Conservation (phyloP, 1,139 yeast species). For the Hanseniaspora uvarum region DNA sequence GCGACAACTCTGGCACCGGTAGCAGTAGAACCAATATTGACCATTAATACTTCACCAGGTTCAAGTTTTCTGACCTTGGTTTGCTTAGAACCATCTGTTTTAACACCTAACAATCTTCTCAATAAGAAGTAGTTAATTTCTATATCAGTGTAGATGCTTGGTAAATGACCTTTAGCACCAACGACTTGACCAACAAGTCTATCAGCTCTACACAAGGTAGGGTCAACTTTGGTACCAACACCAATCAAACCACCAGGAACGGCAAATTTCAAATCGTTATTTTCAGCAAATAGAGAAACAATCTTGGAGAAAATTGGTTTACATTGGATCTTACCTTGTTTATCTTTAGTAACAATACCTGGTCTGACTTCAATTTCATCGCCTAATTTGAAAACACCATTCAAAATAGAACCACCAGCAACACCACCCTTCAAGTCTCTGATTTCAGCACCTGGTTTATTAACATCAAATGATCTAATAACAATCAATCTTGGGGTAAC, state of each 20-base stretch:
- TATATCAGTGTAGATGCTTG: conserved; percentile 90
- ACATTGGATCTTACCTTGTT: conserved; percentile 86
- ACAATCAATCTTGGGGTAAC: conserved; percentile 94
- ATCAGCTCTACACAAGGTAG: conserved; percentile 97
- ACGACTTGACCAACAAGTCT: conserved; percentile 98
- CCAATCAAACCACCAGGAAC: conserved; percentile 99
- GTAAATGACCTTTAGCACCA: conserved; percentile 92
- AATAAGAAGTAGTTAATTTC: conserved; percentile 94
- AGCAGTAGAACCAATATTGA: conserved; percentile 97
- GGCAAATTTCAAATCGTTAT: conserved; percentile 93
- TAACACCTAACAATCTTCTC: conserved; percentile 95
- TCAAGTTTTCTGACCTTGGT: conserved; percentile 93
- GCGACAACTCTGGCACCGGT: conserved; percentile 98
- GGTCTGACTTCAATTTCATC: conserved; percentile 99
- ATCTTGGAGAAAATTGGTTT: conserved; percentile 91
- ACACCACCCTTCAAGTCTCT: conserved; percentile 98
- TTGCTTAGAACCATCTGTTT: conserved; percentile 94
- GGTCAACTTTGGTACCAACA: conserved; percentile 98
- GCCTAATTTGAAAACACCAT: conserved; percentile 92
- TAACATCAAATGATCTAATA: conserved; percentile 96
- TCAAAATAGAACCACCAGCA: conserved; percentile 97
- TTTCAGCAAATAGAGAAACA: conserved; percentile 91
- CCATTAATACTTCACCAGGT: conserved; percentile 94
- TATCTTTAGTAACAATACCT: conserved; percentile 94
- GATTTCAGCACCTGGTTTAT: conserved; percentile 97